phyloP scores from a whole-genome alignment of 805 yeast species.

The Candida namnaoensis region DNA sequence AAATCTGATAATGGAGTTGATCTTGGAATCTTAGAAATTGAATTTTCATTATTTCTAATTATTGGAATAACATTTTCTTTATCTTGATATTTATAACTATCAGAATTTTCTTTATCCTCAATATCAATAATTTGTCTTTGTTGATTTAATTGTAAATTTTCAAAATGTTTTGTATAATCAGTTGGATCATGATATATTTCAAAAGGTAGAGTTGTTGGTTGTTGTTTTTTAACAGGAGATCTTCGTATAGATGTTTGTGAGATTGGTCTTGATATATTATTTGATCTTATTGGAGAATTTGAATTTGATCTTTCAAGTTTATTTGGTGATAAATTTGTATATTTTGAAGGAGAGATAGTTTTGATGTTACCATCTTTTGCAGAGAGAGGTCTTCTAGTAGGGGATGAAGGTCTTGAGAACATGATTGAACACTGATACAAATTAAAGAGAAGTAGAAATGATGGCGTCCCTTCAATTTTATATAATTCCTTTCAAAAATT shows the following conservation, averaged over 20 bases:
- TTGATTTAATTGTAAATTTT: background rate
- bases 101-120: slow-evolving; percentile 6
- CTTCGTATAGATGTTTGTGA: slow-evolving; percentile 1
- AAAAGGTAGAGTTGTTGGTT: background rate
- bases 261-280: background rate
- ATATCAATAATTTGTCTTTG: background rate
- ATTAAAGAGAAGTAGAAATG: too few species aligned
- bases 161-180: slow-evolving; percentile 12
- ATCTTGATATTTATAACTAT: slow-evolving; percentile 8
- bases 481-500: too few species aligned
- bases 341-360: background rate
- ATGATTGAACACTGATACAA: too few species aligned
- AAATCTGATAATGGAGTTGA: slow-evolving; percentile 6
- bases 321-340: slow-evolving; percentile 7
- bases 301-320: slow-evolving; percentile 2
- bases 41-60: background rate
- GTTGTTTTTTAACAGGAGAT: background rate
- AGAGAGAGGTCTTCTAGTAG: slow-evolving; percentile 13
- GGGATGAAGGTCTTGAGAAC: slow-evolving; percentile 12
- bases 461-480: too few species aligned
- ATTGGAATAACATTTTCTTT: slow-evolving; percentile 11
- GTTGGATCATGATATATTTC: slow-evolving; percentile 14
- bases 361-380: slow-evolving; percentile 15
- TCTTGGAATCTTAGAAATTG: background rate
- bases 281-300: background rate